Percentiles rank a stretch among this genome's conserved stretches.
phyloP scores from a whole-genome alignment of 1,139 yeast species.

The Entelexis paramagnoliae region DNA sequence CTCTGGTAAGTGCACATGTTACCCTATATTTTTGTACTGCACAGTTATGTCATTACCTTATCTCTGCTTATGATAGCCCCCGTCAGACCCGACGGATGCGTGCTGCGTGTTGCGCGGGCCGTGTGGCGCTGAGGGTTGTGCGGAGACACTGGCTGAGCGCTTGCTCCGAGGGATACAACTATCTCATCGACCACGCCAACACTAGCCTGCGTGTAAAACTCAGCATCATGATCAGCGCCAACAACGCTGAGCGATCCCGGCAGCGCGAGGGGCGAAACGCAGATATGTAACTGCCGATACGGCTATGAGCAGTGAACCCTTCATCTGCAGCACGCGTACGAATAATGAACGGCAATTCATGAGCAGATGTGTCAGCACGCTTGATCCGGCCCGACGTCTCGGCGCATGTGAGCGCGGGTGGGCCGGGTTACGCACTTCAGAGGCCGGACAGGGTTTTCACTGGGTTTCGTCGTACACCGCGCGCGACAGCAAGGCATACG shows the following conservation, averaged over 20 bases:
- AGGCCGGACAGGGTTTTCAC: no score
- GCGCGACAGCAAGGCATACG: no score
- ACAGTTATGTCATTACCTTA: slow-evolving; percentile 5
- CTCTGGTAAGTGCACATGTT: not conserved
- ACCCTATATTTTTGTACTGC: not conserved
- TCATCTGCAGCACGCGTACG: not conserved
- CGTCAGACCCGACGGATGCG: not conserved
- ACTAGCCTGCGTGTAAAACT: not conserved
- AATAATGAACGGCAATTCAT: not conserved
- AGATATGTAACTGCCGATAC: slow-evolving; percentile 2
- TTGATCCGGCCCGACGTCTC: not conserved
- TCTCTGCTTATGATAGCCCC: slow-evolving; percentile 3
- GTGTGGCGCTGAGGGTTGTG: no score
- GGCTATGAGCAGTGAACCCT: not conserved
- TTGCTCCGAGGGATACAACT: no score
- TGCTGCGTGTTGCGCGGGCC: no score
- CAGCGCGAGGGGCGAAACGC: not conserved
- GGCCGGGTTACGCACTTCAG: no score
- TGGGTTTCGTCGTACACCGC: no score
- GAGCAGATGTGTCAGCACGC: not conserved
- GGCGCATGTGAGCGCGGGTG: not conserved
- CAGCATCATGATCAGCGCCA: not conserved
- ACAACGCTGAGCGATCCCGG: not conserved
- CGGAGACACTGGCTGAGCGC: no score
- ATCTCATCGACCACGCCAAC: no score